A percentile compares a stretch with the other conserved stretches of the same genome.
Evolutionary conservation across 768 basidiomycete genomes (phyloP).

Genomic region (Tricholoma sp.): DNA sequence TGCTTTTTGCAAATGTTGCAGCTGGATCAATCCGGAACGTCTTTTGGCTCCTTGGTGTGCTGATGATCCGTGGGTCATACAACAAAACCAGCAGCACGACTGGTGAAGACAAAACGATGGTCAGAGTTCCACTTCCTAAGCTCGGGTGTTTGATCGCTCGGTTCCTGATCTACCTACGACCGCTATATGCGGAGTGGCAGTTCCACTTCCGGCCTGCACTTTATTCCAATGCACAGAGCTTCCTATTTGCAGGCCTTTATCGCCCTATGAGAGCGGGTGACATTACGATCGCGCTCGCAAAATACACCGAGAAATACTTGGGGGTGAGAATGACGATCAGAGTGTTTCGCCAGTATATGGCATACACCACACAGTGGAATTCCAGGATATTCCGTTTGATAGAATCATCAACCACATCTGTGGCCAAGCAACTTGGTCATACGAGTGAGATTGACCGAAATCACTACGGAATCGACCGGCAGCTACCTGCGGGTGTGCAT

Average conservation of each 20-base stretch:
- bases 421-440: conserved; percentile 9
- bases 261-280: background rate
- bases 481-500: conserved; percentile 7
- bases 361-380: conserved; percentile 1
- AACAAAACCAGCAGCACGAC: conserved; percentile 7
- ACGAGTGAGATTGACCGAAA: background rate
- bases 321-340: background rate
- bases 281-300: background rate
- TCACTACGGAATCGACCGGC: conserved; percentile 12
- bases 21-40: conserved; percentile 14
- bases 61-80: background rate
- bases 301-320: background rate
- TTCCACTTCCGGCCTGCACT: background rate
- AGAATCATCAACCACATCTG: conserved; percentile 6
- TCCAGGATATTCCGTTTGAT: background rate
- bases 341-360: background rate
- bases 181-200: conserved; percentile 4
- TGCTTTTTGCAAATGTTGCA: conserved; percentile 2
- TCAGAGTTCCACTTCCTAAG: conserved; percentile 7
- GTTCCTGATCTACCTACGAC: conserved; percentile 3
- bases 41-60: conserved; percentile 2
- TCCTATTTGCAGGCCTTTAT: conserved; percentile 5
- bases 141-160: background rate
- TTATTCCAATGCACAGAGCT: background rate
- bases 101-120: conserved; percentile 4